Base-by-base conservation (phyloP, 805 yeast species). In the Lipomyces starkeyi region DNA sequence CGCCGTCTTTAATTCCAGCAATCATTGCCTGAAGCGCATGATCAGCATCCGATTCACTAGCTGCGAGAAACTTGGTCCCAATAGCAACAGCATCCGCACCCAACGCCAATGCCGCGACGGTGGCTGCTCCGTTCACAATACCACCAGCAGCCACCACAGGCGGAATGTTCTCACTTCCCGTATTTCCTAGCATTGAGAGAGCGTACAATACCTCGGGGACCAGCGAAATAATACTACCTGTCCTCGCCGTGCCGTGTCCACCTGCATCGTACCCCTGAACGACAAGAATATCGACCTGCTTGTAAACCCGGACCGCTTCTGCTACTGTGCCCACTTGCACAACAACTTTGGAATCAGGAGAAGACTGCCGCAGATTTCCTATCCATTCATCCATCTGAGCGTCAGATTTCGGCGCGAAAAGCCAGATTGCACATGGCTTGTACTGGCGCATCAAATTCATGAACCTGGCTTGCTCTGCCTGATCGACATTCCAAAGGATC, bases 201-300 rank as follows among this genome's bases (percentile, higher is more conserved):
- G 40, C 14, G 5, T 1, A 8, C 20, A 58, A 57, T 55, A 75
- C 73, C 6, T 75, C 73, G 6, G 72, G 69, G 3, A 77, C 69
- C 6, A 66, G 63, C 76, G 25, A 68, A 69, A 64, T 78, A 78
- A 9, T 70, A 14, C 68, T 58, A 2, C 62, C 67, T 37, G 76
- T 77, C 67, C 82, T 85, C 69, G 80, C 83, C 2, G 89, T 89
- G 20, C 90, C 77, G 73, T 87, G 90, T 0, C 90, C 90, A 29
- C 90, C 90, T 2, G 90, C 90, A 71, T 86, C 90, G 74, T 79
- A 80, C 0, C 90, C 90, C 74, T 87, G 91, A 32, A 82, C 79
- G 7, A 83, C 78, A 3, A 87, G 75, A 1, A 84, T 88, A 74
- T 86, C 87, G 6, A 82, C 81, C 0, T 81, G 81, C 0, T 74